Evolutionary conservation across 768 basidiomycete genomes (phyloP).

Genomic region (Pisolithus sp.): DNA sequence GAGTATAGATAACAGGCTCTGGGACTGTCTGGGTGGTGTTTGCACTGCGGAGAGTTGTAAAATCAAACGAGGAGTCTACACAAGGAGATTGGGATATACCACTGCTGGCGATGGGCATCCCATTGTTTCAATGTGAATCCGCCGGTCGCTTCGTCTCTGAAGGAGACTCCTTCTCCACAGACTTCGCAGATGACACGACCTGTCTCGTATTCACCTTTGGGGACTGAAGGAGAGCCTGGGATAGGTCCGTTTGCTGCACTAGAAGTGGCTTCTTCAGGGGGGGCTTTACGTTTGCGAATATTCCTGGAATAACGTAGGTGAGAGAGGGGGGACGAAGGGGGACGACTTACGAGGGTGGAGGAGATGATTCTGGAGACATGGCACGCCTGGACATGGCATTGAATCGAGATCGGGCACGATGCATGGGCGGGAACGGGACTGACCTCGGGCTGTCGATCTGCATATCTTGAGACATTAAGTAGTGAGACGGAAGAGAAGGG

Average conservation of each 20-base stretch:
- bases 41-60: slow-evolving; percentile 15
- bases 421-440: slow-evolving; percentile 2
- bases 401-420: slow-evolving; percentile 11
- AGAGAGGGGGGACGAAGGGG: slow-evolving; percentile 11
- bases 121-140: slow-evolving; percentile 64
- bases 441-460: slow-evolving; percentile 14
- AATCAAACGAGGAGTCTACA: slow-evolving; percentile 1
- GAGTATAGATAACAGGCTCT: slow-evolving; percentile 38
- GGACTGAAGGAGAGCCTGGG: slow-evolving; percentile 10
- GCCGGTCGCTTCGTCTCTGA: slow-evolving; percentile 57
- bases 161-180: slow-evolving; percentile 57
- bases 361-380: slow-evolving; percentile 10
- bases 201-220: slow-evolving; percentile 53
- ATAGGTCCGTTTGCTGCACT: slow-evolving; percentile 9
- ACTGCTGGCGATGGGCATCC: slow-evolving; percentile 57
- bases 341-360: slow-evolving; percentile 15
- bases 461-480: slow-evolving; percentile 14
- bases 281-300: slow-evolving; percentile 36
- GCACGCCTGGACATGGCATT: slow-evolving; percentile 9
- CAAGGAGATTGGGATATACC: slow-evolving; percentile 35
- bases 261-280: slow-evolving; percentile 20
- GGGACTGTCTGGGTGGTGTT: slow-evolving; percentile 27
- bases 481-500: slow-evolving; percentile 1
- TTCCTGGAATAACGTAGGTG: slow-evolving; percentile 19
- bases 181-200: slow-evolving; percentile 61